These are phyloP conservation scores for Leptodermis oblonga DNA, from an alignment of 257 asterid species.

Conservation along the genomic window DNA sequence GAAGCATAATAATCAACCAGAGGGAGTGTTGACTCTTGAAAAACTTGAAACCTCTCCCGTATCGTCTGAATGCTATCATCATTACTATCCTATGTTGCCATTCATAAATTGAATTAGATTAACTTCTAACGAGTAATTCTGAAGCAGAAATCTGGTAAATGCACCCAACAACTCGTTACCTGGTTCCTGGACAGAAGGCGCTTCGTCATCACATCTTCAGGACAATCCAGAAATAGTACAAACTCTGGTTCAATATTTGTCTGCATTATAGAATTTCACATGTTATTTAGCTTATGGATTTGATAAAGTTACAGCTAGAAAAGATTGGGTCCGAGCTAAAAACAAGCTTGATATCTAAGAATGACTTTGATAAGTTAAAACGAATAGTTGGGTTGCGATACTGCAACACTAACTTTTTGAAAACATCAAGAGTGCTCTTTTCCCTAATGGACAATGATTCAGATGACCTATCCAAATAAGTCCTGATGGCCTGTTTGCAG, in stretches of 20 bases:
- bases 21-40: conserved; percentile 43
- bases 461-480: too few species aligned
- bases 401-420: too few species aligned
- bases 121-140: neutral
- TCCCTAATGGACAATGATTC: too few species aligned
- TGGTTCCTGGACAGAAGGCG: conserved; percentile 38
- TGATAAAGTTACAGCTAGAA: neutral
- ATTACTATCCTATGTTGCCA: conserved; percentile 32
- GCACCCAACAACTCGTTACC: conserved; percentile 14
- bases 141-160: neutral
- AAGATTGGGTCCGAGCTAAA: neutral
- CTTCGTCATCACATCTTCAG: conserved; percentile 43
- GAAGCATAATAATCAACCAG: conserved; percentile 48
- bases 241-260: conserved; percentile 74
- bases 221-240: conserved; percentile 44
- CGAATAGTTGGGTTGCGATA: too few species aligned
- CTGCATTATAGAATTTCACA: conserved; percentile 22
- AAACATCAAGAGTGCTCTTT: too few species aligned
- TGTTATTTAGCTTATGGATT: neutral
- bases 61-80: conserved; percentile 48
- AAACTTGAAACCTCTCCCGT: conserved; percentile 41
- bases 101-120: neutral
- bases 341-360: neutral
- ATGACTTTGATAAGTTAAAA: too few species aligned
- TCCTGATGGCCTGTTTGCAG: too few species aligned